Conservation (phyloP, 2,329 filamentous ascomycete genomes). For the Monosporascus sp. region DNA sequence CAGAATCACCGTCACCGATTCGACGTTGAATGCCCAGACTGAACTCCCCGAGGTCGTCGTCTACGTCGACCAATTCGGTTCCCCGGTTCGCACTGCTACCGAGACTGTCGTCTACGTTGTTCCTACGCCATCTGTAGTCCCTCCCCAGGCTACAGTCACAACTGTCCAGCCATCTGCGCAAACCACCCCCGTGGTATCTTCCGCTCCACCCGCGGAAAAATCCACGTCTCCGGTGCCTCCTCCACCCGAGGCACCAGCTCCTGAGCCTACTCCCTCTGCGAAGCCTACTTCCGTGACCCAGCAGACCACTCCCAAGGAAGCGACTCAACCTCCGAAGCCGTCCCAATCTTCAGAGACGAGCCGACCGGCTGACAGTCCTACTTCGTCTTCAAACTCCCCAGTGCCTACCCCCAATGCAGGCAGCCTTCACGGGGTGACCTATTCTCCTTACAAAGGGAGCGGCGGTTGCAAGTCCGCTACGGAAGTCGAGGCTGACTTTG, state of each 20-base stretch:
- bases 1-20: constrained; percentile 31
- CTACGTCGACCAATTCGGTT: constrained; percentile 55
- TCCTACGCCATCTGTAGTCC: constrained; percentile 10
- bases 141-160: constrained; percentile 2
- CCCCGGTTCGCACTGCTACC: constrained; percentile 41
- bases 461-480: constrained; percentile 61
- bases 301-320: not conserved
- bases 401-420: constrained; percentile 8
- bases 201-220: constrained; percentile 6
- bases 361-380: constrained; percentile 3
- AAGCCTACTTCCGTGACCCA: constrained; percentile 6
- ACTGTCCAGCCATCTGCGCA: constrained; percentile 5
- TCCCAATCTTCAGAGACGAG: constrained; percentile 4
- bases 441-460: constrained; percentile 45
- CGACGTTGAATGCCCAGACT: constrained; percentile 33
- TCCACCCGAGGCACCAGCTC: constrained; percentile 2
- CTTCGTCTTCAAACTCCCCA: constrained; percentile 9
- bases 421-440: constrained; percentile 38
- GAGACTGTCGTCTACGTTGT: constrained; percentile 28
- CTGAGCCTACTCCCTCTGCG: constrained; percentile 10
- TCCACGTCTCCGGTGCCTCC: constrained; percentile 4
- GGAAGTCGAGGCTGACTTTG: constrained; percentile 62
- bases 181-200: constrained; percentile 4
- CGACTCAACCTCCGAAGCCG: not conserved
- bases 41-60: constrained; percentile 47